phyloP scores from a whole-genome alignment of 1,284 basidiomycete species.

The Malassezia vespertilionis region DNA sequence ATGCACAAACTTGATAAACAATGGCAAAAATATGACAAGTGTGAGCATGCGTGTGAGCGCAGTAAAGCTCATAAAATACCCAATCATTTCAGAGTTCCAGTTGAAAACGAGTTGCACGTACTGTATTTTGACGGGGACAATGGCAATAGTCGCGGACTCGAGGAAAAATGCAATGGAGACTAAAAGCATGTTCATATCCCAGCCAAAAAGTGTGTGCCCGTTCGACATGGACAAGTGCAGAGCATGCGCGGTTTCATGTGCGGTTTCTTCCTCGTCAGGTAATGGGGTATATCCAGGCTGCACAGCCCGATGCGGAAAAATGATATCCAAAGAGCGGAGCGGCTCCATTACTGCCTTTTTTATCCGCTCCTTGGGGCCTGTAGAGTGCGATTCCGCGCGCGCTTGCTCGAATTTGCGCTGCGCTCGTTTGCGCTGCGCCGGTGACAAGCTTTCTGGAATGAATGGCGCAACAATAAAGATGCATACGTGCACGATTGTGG shows the following conservation, averaged over 20 bases:
- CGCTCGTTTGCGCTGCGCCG: not conserved
- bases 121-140: conserved; percentile 39
- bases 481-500: conserved; percentile 24
- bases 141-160: conserved; percentile 31
- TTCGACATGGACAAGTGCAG: conserved; percentile 36
- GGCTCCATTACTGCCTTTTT: conserved; percentile 5
- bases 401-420: not conserved
- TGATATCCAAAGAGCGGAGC: conserved; percentile 6
- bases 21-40: conserved; percentile 33
- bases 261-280: conserved; percentile 1
- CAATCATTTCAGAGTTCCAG: conserved; percentile 37
- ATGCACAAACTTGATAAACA: conserved; percentile 35
- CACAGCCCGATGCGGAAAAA: conserved; percentile 1
- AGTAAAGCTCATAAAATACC: conserved; percentile 35
- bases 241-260: not conserved
- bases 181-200: conserved; percentile 39
- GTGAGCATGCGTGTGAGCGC: conserved; percentile 33
- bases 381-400: too few species aligned
- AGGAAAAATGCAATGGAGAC: conserved; percentile 36
- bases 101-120: conserved; percentile 38
- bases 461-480: conserved; percentile 26
- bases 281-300: conserved; percentile 21
- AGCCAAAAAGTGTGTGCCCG: conserved; percentile 13
- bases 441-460: conserved; percentile 34
- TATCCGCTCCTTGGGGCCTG: not conserved